A percentile compares a stretch with the other conserved stretches of the same genome.
Evolutionary conservation across 2,329 filamentous ascomycete genomes (phyloP).

Genomic region (Ascochyta pisi): DNA sequence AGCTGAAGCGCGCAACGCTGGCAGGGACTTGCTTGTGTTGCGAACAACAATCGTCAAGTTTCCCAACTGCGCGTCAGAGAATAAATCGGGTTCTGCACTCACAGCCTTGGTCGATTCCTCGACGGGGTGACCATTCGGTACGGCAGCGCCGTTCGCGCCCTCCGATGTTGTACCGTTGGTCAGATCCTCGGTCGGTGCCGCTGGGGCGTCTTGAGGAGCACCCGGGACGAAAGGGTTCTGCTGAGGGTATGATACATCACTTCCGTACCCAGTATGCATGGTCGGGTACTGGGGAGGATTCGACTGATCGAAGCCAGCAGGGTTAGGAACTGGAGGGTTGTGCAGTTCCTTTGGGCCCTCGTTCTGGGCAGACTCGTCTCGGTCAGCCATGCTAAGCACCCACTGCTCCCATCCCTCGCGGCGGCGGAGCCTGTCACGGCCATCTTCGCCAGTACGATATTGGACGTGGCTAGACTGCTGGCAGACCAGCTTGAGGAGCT

Average conservation of each 20-base stretch:
- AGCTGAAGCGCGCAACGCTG: constrained; percentile 39
- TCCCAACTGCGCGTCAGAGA: constrained; percentile 61
- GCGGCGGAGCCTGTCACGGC: constrained; percentile 77
- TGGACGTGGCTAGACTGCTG: constrained; percentile 76
- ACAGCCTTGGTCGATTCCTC: constrained; percentile 42
- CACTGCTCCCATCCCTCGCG: constrained; percentile 81
- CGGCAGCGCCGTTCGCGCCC: constrained; percentile 28
- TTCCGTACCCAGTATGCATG: constrained; percentile 32
- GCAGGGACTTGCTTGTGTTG: constrained; percentile 45
- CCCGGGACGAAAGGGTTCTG: constrained; percentile 40
- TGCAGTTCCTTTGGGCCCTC: constrained; percentile 66
- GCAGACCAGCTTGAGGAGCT: constrained; percentile 77
- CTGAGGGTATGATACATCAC: constrained; percentile 33
- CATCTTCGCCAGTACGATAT: constrained; percentile 75
- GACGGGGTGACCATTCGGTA: constrained; percentile 35
- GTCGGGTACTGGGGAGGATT: constrained; percentile 39
- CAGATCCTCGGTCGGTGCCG: constrained; percentile 20
- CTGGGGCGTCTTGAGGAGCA: constrained; percentile 21
- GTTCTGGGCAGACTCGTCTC: constrained; percentile 76
- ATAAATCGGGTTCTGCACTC: constrained; percentile 53
- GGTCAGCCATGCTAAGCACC: constrained; percentile 73
- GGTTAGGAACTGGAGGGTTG: constrained; percentile 49
- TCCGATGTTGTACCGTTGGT: constrained; percentile 32
- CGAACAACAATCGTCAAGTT: constrained; percentile 61
- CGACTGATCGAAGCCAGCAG: constrained; percentile 44